Base-by-base conservation (phyloP, 2,329 filamentous ascomycete genomes). In the Fusarium sp. region DNA sequence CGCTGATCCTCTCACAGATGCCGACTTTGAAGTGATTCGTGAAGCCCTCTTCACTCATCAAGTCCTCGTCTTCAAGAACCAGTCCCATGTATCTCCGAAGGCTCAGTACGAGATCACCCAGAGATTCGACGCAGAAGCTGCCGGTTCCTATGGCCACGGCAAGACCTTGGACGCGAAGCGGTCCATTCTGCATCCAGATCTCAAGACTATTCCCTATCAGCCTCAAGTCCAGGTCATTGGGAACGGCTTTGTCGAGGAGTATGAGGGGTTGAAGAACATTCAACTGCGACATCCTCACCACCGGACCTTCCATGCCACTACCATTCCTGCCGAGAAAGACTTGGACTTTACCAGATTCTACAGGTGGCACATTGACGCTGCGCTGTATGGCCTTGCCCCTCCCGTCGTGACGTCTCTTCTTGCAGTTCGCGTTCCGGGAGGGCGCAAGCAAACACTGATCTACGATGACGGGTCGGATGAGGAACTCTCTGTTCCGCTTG, bases 351-450 rank as follows among this genome's bases (percentile, higher is more conserved):
- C 86, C 4, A 82, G 82, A 81, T 90, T 94, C 81, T 94, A 93
- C 80, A 85, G 92, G 63, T 94, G 92, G 92, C 92, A 94, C 78
- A 94, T 94, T 57, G 92, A 94, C 74, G 92, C 92, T 4, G 92
- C 92, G 2, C 82, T 94, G 7, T 94, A 94, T 76, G 91, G 88
- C 16, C 86, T 94, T 7, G 88, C 92, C n/a, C 92, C 92, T 4
- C 92, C 92, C 2, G 85, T 90, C 28, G 92, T 90, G 4, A 95
- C 92, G 0, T 90, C 90, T 1, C 85, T 95, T 27, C 84, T 94
- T 60, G 92, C 92, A 0, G 92, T 94, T n/a, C 84, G 85, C 40
- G 92, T 95, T 0, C 92, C 92, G 0, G 84, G 85, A 18, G 91
- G 90, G 7, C 85, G 90, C 34, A 83, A 84, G 13, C 91, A 94